These are phyloP conservation scores for Hyphodiscus hymeniophilus DNA, from an alignment of 495 filamentous ascomycete species.

Conservation along the genomic window DNA sequence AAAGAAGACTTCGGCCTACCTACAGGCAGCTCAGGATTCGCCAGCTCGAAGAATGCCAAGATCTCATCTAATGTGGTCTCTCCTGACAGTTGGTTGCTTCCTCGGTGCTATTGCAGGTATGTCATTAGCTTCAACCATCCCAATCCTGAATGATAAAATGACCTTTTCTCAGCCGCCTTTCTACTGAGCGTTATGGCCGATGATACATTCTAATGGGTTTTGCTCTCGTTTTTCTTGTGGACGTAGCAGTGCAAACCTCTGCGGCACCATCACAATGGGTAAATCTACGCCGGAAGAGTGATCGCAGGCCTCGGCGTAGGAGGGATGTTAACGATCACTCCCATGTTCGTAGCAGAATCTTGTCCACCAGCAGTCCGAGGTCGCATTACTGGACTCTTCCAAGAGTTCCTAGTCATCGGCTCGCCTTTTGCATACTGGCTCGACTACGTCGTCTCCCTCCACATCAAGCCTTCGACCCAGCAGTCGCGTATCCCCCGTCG, in stretches of 20 bases:
- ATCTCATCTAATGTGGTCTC: slow-evolving; percentile 52
- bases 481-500: slow-evolving; percentile 45
- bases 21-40: slow-evolving; percentile 17
- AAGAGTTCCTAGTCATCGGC: slow-evolving; percentile 27
- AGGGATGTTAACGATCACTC: slow-evolving; percentile 42
- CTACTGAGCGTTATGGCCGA: slow-evolving; percentile 31
- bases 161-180: slow-evolving; percentile 8
- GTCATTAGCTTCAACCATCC: too few relatives aligned
- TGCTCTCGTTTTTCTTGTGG: slow-evolving; percentile 30
- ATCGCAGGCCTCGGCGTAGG: slow-evolving; percentile 50
- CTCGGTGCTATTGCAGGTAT: slow-evolving; percentile 14
- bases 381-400: slow-evolving; percentile 32
- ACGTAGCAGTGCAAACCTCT: slow-evolving; percentile 30
- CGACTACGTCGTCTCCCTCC: slow-evolving; percentile 36
- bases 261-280: slow-evolving; percentile 27
- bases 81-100: slow-evolving; percentile 38
- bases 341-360: slow-evolving; percentile 38
- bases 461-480: slow-evolving; percentile 14
- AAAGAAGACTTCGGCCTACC: slow-evolving; percentile 39
- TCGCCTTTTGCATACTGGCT: slow-evolving; percentile 46
- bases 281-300: slow-evolving; percentile 35
- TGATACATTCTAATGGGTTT: slow-evolving; percentile 29
- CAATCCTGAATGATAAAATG: too few relatives aligned
- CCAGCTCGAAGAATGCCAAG: slow-evolving; percentile 30
- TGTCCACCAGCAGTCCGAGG: slow-evolving; percentile 46